Conservation (phyloP, 495 filamentous ascomycete genomes). For the Mycothermus thermophilus region DNA sequence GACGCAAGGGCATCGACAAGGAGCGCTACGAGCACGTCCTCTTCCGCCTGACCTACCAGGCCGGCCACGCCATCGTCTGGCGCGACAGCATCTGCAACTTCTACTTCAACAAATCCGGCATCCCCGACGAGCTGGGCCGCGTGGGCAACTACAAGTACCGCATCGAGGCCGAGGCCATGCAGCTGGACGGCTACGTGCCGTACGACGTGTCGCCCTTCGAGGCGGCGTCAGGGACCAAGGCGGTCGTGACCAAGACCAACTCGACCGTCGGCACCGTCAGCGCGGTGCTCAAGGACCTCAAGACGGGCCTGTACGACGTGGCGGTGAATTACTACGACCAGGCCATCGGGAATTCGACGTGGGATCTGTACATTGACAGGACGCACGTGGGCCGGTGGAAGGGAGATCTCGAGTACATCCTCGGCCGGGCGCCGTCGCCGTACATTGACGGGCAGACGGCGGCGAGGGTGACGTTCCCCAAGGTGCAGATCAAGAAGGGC, state of each 20-base stretch:
- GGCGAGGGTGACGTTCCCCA: slow-evolving; percentile 43
- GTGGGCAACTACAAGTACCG: slow-evolving; percentile 47
- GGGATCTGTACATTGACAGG: slow-evolving; percentile 37
- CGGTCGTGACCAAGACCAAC: slow-evolving; percentile 22
- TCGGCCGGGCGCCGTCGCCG: slow-evolving; percentile 42
- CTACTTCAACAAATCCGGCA: slow-evolving; percentile 45
- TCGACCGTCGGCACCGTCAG: slow-evolving; percentile 35
- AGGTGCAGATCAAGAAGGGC: slow-evolving; percentile 37
- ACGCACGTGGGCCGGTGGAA: slow-evolving; percentile 40
- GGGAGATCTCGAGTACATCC: slow-evolving; percentile 40
- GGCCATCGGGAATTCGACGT: slow-evolving; percentile 34
- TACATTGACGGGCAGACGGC: slow-evolving; percentile 52
- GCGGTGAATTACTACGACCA: slow-evolving; percentile 56
- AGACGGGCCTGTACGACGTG: slow-evolving; percentile 44
- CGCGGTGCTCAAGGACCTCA: slow-evolving; percentile 29
- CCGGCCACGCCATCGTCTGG: slow-evolving; percentile 58
- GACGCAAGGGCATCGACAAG: slow-evolving; percentile 36
- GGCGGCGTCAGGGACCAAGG: slow-evolving; percentile 29
- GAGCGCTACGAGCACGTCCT: slow-evolving; percentile 46
- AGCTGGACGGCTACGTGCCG: slow-evolving; percentile 37
- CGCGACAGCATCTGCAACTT: slow-evolving; percentile 49
- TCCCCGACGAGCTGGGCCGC: slow-evolving; percentile 39
- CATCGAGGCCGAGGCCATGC: slow-evolving; percentile 53
- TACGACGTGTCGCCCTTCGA: slow-evolving; percentile 41
- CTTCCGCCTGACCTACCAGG: slow-evolving; percentile 47